Evolutionary conservation across 129 eudicot genomes (phyloP).

Genomic region (Heracleum sosnowskyi): DNA sequence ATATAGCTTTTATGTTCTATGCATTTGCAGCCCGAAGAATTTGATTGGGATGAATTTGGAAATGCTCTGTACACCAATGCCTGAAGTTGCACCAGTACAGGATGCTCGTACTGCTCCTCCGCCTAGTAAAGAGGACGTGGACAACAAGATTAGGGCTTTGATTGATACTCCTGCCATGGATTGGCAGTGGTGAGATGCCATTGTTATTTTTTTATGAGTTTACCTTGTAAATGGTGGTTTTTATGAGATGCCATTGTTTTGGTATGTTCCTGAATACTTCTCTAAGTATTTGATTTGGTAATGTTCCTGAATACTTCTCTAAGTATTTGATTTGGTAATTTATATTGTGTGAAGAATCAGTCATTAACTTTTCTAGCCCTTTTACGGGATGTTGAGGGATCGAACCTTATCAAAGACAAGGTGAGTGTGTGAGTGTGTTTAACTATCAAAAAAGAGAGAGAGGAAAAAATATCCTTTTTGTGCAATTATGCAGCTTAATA

Average conservation of each 20-base stretch:
- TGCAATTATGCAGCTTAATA: not conserved
- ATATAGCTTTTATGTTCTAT: not conserved
- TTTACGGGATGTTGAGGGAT: too few relatives aligned
- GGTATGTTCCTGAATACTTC: constrained; percentile 41
- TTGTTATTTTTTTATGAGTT: not conserved
- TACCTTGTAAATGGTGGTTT: not conserved
- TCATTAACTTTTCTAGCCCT: not conserved
- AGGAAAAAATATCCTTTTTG: not conserved
- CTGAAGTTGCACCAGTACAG: constrained; percentile 44
- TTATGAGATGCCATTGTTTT: too few relatives aligned
- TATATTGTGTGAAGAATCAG: not conserved
- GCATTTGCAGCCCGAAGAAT: constrained; percentile 57
- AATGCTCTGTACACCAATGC: constrained; percentile 73
- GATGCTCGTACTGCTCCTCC: constrained; percentile 50
- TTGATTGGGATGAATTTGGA: constrained; percentile 93
- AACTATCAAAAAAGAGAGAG: too few relatives aligned
- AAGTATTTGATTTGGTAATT: constrained; percentile 16
- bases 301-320: constrained; percentile 18
- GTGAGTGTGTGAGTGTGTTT: too few relatives aligned
- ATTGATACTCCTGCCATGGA: constrained; percentile 83
- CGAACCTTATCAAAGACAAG: too few relatives aligned
- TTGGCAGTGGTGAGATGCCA: constrained; percentile 68
- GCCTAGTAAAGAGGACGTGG: constrained; percentile 69
- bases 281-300: constrained; percentile 50
- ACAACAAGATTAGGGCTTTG: constrained; percentile 78